Evolutionary conservation across 768 basidiomycete genomes (phyloP), one percentile per base, ranked within the genome.

Genomic region (Amyloporia xantha): DNA sequence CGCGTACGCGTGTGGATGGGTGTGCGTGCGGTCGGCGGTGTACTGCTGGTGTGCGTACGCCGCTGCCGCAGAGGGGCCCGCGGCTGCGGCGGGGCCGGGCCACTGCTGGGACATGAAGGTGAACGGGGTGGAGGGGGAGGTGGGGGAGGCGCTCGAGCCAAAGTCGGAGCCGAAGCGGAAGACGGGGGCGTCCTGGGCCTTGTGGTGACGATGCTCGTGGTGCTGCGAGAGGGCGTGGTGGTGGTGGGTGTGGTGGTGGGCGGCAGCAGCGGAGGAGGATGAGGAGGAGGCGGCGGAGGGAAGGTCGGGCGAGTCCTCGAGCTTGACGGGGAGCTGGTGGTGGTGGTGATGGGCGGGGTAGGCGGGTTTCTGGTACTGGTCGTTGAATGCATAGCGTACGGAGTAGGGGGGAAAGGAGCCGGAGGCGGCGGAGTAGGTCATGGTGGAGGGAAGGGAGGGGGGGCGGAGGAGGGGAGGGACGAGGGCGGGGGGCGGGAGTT

Each of bases 51-150:
- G 54, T 21, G 42, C 39, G 50, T 50, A 48, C n/a, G 50, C 23
- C n/a, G 49, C 45, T n/a, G 56, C 47, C 19, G 56, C 44, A 20
- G 54, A 48, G 20, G 58, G 51, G 39, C 55, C 49, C 41, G 47
- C 33, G 30, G 48, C 41, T 20, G 44, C 41, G 20, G 55, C 50
- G 30, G 53, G 45, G 44, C 53, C 49, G 26, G 48, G 53, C 44
- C 57, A 57, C 41, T 51, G 51, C 36, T 52, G 36, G 23, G 57
- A 56, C 55, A 59, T 55, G 56, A 60, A 65, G 41, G 55, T 56
- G 56, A 53, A 61, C 17, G 52, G 59, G 12, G 59, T 58, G 12
- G 43, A 52, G 50, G 54, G 56, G 42, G 50, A 46, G 40, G 36
- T 57, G 17, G 56, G 35, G 43, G 50, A 47, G 26, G 54, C 51